Evolutionary conservation across 1,284 basidiomycete genomes (phyloP), one percentile per base, ranked within the genome.

Genomic region (Microbotryum intermedium): DNA sequence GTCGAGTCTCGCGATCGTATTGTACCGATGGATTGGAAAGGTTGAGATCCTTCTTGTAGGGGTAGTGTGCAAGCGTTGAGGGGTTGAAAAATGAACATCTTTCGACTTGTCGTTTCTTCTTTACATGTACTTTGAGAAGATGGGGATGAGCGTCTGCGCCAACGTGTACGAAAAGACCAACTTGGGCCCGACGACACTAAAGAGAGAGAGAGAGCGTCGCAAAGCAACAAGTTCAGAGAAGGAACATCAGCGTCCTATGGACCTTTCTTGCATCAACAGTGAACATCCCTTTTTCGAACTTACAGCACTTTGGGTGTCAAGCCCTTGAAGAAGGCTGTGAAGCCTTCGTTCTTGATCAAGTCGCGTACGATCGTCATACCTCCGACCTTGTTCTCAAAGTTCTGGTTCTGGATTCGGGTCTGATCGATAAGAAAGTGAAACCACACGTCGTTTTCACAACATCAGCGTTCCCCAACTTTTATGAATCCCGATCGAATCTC

Each of bases 121-220:
- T 39, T 39, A 39, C 2, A 39, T 39, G 34, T 39, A 92, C 75
- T 92, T 85, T 57, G 87, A 84, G 76, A 95, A 97, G 74, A 87
- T 80, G 49, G 94, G 94, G 77, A 98, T 97, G 74, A 98, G 80
- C 25, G 86, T 88, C 77, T 98, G 94, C 6, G 94, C 94, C 10
- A 97, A 82, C 28, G 94, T 98, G 79, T 95, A 97, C 70, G 88
- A 92, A 81, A 97, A 97, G 67, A 98, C 90, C 46, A 98, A 83
- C 79, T 98, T 97, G 60, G 94, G 94, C 56, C 93, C 94, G 34
- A 97, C 93, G 61, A 97, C 92, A 44, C 97, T 81, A 70, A 89
- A 88, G 90, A 72, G n/a, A 54, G 47, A 10, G 21, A 49, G 1
- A 9, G n/a, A 30, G 7, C 39, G 42, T 42, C 39, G 43, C 53